Evolutionary conservation across 2,329 filamentous ascomycete genomes (phyloP).

Genomic region (Didymella arachidicola): DNA sequence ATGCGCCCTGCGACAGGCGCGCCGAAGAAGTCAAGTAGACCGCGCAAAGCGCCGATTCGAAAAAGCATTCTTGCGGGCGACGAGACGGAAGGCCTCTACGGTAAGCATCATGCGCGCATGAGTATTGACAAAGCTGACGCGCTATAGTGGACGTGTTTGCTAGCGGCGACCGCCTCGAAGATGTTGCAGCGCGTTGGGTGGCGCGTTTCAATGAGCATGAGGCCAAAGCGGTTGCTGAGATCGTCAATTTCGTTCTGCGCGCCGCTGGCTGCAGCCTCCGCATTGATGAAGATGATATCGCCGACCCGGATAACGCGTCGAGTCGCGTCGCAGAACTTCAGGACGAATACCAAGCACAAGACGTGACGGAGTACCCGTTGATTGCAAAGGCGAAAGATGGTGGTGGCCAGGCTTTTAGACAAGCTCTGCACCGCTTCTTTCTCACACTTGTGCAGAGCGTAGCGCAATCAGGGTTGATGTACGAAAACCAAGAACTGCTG

Average conservation of each 20-base stretch:
- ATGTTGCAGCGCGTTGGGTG: conserved; percentile 66
- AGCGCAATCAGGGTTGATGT: conserved; percentile 82
- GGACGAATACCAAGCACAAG: conserved; percentile 82
- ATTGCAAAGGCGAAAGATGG: conserved; percentile 82
- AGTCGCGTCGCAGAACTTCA: conserved; percentile 84
- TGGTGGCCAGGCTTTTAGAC: conserved; percentile 78
- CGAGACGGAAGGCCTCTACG: conserved; percentile 65
- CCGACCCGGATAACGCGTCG: conserved; percentile 86
- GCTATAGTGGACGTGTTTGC: conserved; percentile 66
- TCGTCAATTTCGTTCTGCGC: conserved; percentile 69
- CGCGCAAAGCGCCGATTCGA: conserved; percentile 59
- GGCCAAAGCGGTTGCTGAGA: conserved; percentile 62
- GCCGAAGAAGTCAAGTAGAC: conserved; percentile 53
- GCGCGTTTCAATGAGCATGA: conserved; percentile 64
- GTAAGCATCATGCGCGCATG: conserved; percentile 42
- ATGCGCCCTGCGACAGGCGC: conserved; percentile 58
- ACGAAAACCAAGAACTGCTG: conserved; percentile 76
- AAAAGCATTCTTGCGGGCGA: conserved; percentile 60
- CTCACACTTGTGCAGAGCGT: conserved; percentile 76
- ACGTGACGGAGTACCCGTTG: conserved; percentile 89
- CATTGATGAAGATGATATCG: conserved; percentile 82
- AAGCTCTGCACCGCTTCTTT: conserved; percentile 81
- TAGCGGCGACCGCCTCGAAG: conserved; percentile 61
- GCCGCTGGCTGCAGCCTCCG: conserved; percentile 82
- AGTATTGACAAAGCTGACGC: conserved; percentile 11